Percentiles rank a stretch among this genome's conserved stretches.
These are phyloP conservation scores for Colletotrichum tropicicola DNA, from an alignment of 2,329 filamentous ascomycete species.

Conservation along the genomic window DNA sequence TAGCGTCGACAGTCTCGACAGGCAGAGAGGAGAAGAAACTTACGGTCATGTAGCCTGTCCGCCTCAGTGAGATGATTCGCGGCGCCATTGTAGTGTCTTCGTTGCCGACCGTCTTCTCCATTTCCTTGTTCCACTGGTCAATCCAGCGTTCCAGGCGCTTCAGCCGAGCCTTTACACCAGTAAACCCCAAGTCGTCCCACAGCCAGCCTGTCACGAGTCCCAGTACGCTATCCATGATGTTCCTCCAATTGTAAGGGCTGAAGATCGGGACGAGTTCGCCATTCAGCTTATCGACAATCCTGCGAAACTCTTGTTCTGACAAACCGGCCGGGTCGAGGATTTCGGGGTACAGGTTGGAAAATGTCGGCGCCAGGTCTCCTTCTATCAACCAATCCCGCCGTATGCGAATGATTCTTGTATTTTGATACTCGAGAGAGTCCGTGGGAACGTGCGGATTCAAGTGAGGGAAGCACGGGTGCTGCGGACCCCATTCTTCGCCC, in stretches of 20 bases:
- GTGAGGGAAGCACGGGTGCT: slow-evolving; percentile 94
- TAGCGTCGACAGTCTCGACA: slow-evolving; percentile 30
- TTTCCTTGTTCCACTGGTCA: slow-evolving; percentile 84
- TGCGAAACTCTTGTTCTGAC: slow-evolving; percentile 85
- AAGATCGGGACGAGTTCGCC: slow-evolving; percentile 79
- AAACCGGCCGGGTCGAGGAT: slow-evolving; percentile 88
- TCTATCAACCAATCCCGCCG: slow-evolving; percentile 89
- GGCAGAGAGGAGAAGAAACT: slow-evolving; percentile 43
- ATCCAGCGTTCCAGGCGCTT: slow-evolving; percentile 81
- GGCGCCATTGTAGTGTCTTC: slow-evolving; percentile 66
- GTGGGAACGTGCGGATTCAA: slow-evolving; percentile 89
- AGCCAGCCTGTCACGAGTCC: slow-evolving; percentile 90
- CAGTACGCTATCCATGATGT: slow-evolving; percentile 81
- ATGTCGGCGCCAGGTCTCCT: slow-evolving; percentile 91
- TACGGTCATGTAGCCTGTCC: slow-evolving; percentile 89
- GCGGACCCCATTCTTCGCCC: slow-evolving; percentile 88
- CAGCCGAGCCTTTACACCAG: slow-evolving; percentile 77
- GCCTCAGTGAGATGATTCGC: slow-evolving; percentile 79
- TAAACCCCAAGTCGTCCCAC: slow-evolving; percentile 89
- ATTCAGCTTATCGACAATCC: slow-evolving; percentile 84
- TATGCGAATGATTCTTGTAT: slow-evolving; percentile 90
- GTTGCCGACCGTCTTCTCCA: slow-evolving; percentile 63
- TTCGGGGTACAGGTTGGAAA: slow-evolving; percentile 95
- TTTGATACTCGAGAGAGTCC: slow-evolving; percentile 76
- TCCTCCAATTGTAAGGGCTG: slow-evolving; percentile 78